Evolutionary conservation across 768 basidiomycete species (phyloP), one percentile per base, ranked within the genome.

Genomic region (Podaxis sp.): DNA sequence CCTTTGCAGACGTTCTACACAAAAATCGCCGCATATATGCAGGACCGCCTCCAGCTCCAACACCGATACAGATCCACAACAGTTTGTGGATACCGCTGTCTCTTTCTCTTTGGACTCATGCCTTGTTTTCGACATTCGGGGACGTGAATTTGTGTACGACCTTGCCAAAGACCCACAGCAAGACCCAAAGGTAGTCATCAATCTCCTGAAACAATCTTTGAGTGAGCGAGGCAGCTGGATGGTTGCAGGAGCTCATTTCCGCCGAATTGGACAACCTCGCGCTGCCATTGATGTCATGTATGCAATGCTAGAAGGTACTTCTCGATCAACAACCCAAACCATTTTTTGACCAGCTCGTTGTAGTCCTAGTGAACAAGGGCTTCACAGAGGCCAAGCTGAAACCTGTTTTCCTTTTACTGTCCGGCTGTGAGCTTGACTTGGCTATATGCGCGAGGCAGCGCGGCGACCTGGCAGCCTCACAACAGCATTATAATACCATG

Each of bases 221-320:
- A 78, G 79, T 50, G 83, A 83, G 64, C 76, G 80, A 54, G 82
- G 77, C 29, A 82, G 76, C 63, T 87, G 85, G 83, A 81, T 87
- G 77, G 73, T 80, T 12, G 81, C 84, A 17, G 85, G 73, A 5
- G 83, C 79, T 0, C 75, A 78, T 65, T 86, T 85, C 71, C 81
- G 85, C 53, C 74, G 82, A 24, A 75, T 66, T 25, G 79, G 80
- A n/a, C 79, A 82, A 56, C 68, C 77, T n/a, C 27, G 57, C 7
- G 78, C 80, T 41, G 84, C 85, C 1, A 71, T 81, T 33, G 67
- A 69, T 2, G 79, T 86, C 9, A 66, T 82, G 27, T 70, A 74
- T 22, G 71, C 74, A 24, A 78, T 87, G 77, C 68, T 85, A 36
- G 71, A 82, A 73, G 80, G 85, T 85, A 51, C 66, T 64, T 33